Evolutionary conservation across 495 filamentous ascomycete genomes (phyloP).

Genomic region (Halenospora varia): DNA sequence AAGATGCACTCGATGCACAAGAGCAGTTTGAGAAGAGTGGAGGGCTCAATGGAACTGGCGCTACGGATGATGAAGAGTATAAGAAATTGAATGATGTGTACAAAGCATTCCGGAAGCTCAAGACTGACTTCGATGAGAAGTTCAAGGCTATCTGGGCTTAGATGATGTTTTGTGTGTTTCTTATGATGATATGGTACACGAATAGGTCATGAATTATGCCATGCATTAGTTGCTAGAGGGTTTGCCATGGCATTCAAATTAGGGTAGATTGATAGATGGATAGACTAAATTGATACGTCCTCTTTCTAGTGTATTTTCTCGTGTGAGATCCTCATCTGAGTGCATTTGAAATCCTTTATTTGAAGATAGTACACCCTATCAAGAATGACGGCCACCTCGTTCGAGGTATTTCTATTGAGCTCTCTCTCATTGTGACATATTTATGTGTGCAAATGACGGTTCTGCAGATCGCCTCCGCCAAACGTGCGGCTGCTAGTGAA

Average conservation of each 20-base stretch:
- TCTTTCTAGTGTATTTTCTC: too few relatives aligned
- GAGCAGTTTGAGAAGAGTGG: constrained; percentile 25
- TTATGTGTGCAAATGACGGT: too few relatives aligned
- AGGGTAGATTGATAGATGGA: background rate
- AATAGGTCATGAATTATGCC: too few relatives aligned
- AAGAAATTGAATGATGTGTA: constrained; percentile 53
- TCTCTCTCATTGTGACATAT: too few relatives aligned
- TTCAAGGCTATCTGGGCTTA: constrained; percentile 56
- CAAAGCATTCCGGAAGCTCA: constrained; percentile 50
- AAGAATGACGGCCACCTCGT: too few relatives aligned
- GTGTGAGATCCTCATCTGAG: too few relatives aligned
- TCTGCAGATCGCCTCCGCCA: too few relatives aligned
- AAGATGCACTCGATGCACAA: constrained; percentile 22
- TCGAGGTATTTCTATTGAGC: too few relatives aligned
- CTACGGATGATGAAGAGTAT: constrained; percentile 32
- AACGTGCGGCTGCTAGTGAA: too few relatives aligned
- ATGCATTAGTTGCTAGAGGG: constrained; percentile 18
- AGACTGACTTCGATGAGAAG: constrained; percentile 59
- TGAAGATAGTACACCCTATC: too few relatives aligned
- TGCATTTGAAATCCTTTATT: too few relatives aligned
- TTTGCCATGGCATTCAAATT: background rate
- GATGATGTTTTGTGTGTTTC: background rate
- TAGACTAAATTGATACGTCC: background rate
- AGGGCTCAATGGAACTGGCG: constrained; percentile 8
- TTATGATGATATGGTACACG: background rate